Evolutionary conservation across 495 filamentous ascomycete genomes (phyloP), one percentile per base, ranked within the genome.

Genomic region (Aspergillus hancockii): DNA sequence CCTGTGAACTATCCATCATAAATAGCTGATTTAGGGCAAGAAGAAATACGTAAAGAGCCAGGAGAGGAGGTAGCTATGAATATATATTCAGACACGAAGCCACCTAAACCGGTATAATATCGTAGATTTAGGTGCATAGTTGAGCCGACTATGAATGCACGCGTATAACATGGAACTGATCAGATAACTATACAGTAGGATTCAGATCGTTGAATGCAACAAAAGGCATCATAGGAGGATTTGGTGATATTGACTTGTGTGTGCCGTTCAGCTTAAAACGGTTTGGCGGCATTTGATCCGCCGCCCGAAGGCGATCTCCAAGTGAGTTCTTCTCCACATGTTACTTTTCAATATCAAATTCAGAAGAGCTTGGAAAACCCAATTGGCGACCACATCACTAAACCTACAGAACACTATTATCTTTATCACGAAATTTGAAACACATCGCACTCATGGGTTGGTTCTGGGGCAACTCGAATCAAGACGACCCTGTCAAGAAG

Each of bases 401-500:
- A 2, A 5, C 5, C 1, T 3, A 28, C 25, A 7, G 38, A 8
- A 9, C 8, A 30, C 16, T 1, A 13, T 25, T 22, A 19, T 28
- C 28, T 40, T 13, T 10, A 12, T 28, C 14, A 36, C 2, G 9
- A 46, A 45, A 4, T n/a, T 1, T 23, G n/a, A 56, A 1, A 16
- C 41, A 16, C 8, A 13, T 46, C 21, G 6, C 28, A 36, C 19
- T 55, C 57, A 80, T 76, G 76, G 90, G 90, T 69, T 93, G 90
- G 91, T 84, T 92, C 60, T 88, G 83, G 83, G 80, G 76, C 45
- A 68, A 71, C 21, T 68, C 71, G 30, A 77, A 72, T 62, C 66
- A 74, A 50, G 76, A 81, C 28, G 91, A 97, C 67, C 88, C 92
- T 54, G 84, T 93, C 67, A 79, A 84, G 63, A 86, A 90, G 64